A percentile compares a stretch with the other conserved stretches of the same genome.
Evolutionary conservation across 345 rosid genomes (phyloP).

Genomic region (Syzygium aqueum): DNA sequence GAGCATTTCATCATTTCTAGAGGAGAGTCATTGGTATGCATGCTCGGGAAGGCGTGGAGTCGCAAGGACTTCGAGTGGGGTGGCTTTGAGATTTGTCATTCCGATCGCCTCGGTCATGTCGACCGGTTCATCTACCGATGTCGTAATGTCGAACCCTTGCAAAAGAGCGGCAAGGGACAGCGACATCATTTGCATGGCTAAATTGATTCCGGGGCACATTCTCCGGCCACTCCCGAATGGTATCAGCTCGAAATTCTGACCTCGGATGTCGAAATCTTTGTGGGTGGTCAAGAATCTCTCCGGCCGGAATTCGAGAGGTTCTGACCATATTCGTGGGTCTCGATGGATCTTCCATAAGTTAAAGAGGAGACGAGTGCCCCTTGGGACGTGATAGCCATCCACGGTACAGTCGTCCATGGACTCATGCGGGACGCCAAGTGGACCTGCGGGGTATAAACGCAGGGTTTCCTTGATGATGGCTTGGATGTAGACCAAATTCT

Average conservation of each 20-base stretch:
- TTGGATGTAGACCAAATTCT: conserved; percentile 16
- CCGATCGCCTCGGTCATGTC: conserved; percentile 18
- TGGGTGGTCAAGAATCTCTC: conserved; percentile 26
- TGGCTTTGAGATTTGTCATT: conserved; percentile 13
- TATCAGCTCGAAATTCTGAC: conserved; percentile 21
- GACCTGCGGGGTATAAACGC: conserved; percentile 21
- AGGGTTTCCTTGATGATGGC: conserved; percentile 35
- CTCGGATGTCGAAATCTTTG: conserved; percentile 17
- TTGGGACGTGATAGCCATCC: conserved; percentile 17
- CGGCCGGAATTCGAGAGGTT: conserved; percentile 17
- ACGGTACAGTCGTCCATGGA: conserved; percentile 23
- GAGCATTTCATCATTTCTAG: not conserved
- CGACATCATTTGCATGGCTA: conserved; percentile 20
- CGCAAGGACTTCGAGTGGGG: conserved; percentile 15
- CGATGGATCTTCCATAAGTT: conserved; percentile 22
- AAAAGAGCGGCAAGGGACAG: conserved; percentile 19
- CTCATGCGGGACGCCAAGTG: conserved; percentile 21
- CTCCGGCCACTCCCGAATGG: conserved; percentile 34
- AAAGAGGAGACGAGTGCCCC: conserved; percentile 14
- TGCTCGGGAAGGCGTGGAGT: conserved; percentile 8
- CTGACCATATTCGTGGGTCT: conserved; percentile 20
- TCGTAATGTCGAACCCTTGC: conserved; percentile 20
- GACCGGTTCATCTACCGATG: conserved; percentile 4
- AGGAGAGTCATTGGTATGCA: not conserved
- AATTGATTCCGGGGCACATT: conserved; percentile 25